Evolutionary conservation across 2,329 filamentous ascomycete species (phyloP), one percentile per base, ranked within the genome.

Genomic region (Talaromyces sp.): DNA sequence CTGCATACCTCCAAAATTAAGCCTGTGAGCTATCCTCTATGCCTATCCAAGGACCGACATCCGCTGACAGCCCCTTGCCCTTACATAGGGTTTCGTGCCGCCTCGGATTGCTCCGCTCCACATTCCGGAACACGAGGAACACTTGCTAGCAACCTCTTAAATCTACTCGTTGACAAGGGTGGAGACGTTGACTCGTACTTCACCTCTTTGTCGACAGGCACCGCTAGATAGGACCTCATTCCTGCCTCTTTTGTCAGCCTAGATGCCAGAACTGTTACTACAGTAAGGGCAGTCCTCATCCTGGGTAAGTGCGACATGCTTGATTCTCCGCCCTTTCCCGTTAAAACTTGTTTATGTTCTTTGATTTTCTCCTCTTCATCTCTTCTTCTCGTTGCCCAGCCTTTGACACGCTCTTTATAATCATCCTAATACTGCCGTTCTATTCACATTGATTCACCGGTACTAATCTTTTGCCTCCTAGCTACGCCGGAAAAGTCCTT

Each of bases 161-260:
- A 74, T 71, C 70, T 73, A 72, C 68, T 67, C 60, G 70, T 72
- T 74, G 73, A 71, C 73, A 76, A 73, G 72, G 75, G 77, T 78
- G 78, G 79, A 81, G 78, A 77, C 79, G 79, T 81, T 81, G 70
- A 77, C 75, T 81, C 79, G 79, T 79, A 67, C 77, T 81, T 78
- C 74, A 75, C 74, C 74, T 75, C 70, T 74, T 65, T 69, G 73
- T 70, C 76, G 72, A 76, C 72, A 75, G 77, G 71, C 72, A 72
- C 75, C 70, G 70, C 72, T 71, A 68, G 71, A 70, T 73, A 74
- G 73, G 72, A 70, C 74, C 72, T 77, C 75, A 80, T 79, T 78
- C 77, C 77, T 75, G 72, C 67, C 69, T 72, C 69, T 70, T 71
- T 72, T 70, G 68, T 72, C 73, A 74, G 74, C 74, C 77, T 76